Base-by-base conservation (phyloP, 75 land plant genomes). In the Sequoia sempervirens region DNA sequence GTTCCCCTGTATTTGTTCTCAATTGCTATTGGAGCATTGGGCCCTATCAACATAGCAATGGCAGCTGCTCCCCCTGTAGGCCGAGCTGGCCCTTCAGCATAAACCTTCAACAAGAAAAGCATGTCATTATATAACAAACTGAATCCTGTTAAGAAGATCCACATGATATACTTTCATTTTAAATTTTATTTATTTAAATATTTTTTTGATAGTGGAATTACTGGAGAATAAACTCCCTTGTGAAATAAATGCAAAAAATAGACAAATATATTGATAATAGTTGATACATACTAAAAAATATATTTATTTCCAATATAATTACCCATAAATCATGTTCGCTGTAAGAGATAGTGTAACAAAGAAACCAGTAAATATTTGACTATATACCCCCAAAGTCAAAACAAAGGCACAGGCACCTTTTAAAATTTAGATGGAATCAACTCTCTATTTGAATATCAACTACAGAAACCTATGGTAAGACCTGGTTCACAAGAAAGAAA, bases 41-140 rank as follows among this genome's bases (percentile, higher is more conserved):
- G 98, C 79, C 99, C 99, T 81, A 98, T 89, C 78, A 96, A 86
- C 99, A 98, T 93, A n/a, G 98, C 99, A 86, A 98, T 88, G n/a
- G 99, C 96, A 82, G 97, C 96, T 83, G 99, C 99, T 72, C 99
- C 98, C 40, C 99, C 98, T 28, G 97, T 98, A 64, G 99, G 99
- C 68, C 99, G 84, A 10, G 99, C 99, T 79, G 98, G 93, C 74
- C 98, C 98, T 86, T 98, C 99, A n/a, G 98, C 99, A 91, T 96
- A 96, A 2, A 97, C 99, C 98, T 95, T 82, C 26, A 70, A 82
- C 34, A 78, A 61, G 34, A 76, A 43, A 45, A 78, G 80, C 45
- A 78, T 9, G 80, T 78, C 50, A 78, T 41, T 23, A 41, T 43
- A 78, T 78, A 78, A 11, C n/a, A 78, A 18, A 78, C 46, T 45